Conservation (phyloP, 2,329 filamentous ascomycete genomes). For the Juglanconis oblonga region DNA sequence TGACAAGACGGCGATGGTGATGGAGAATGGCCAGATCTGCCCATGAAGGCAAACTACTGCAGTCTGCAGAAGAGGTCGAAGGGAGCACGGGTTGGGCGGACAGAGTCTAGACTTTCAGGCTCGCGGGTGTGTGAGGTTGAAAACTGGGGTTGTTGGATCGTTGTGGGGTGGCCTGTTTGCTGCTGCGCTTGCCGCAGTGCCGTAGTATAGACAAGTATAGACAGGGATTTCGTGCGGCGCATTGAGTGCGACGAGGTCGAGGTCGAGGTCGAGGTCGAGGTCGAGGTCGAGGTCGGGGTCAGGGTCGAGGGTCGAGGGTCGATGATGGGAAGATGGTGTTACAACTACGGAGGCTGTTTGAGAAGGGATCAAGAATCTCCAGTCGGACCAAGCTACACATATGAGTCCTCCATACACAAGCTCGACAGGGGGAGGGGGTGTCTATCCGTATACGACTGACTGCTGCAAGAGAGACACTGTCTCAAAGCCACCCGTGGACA, state of each 20-base stretch:
- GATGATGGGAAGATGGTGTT: not conserved
- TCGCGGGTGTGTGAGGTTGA: not conserved
- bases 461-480: too few species aligned
- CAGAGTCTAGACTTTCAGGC: slow-evolving; percentile 14
- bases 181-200: not conserved
- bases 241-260: not conserved
- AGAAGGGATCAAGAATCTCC: not conserved
- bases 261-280: not conserved
- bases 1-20: slow-evolving; percentile 1
- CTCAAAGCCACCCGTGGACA: not conserved
- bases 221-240: not conserved
- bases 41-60: not conserved
- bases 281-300: too few species aligned
- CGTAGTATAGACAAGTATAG: not conserved
- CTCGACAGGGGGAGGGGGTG: too few species aligned
- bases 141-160: slow-evolving; percentile 3
- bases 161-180: not conserved
- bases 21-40: not conserved
- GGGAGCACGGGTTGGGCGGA: not conserved
- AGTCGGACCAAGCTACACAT: too few species aligned
- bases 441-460: too few species aligned
- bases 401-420: too few species aligned
- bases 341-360: not conserved
- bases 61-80: not conserved
- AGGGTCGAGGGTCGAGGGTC: too few species aligned